These are phyloP conservation scores for Leccinum cinnamomeum DNA, from an alignment of 1,284 basidiomycete species.

Conservation along the genomic window DNA sequence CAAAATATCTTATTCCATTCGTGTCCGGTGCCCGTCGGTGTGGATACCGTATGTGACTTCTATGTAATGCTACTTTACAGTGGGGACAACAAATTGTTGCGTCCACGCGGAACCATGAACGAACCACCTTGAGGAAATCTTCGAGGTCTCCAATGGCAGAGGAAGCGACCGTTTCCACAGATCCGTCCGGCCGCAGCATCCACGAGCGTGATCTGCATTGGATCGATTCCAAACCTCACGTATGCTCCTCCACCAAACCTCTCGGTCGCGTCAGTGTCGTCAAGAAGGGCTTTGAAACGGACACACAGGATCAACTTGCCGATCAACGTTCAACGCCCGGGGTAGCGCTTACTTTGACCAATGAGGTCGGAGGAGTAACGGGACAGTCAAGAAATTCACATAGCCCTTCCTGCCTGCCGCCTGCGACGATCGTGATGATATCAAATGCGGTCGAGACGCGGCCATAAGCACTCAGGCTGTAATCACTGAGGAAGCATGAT, in stretches of 20 bases:
- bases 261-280: background rate
- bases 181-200: conserved; percentile 14
- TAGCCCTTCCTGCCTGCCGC: conserved; percentile 43
- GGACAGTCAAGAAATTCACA: conserved; percentile 50
- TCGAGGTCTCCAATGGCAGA: background rate
- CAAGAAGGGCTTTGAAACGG: conserved; percentile 13
- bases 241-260: too few species aligned
- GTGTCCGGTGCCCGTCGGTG: too few species aligned
- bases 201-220: too few species aligned
- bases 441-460: conserved; percentile 46
- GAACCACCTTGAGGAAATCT: background rate
- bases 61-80: too few species aligned
- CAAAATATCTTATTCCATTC: too few species aligned
- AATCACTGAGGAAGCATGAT: too few species aligned
- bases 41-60: too few species aligned
- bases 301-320: background rate
- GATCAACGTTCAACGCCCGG: background rate
- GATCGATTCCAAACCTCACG: too few species aligned
- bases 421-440: conserved; percentile 46
- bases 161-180: conserved; percentile 9
- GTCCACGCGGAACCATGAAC: background rate
- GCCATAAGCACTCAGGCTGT: conserved; percentile 20
- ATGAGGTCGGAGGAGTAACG: conserved; percentile 52
- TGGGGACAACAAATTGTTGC: background rate
- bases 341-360: conserved; percentile 56